Percentiles rank a stretch among this genome's conserved stretches.
Evolutionary conservation across 2,329 filamentous ascomycete species (phyloP).

Genomic region (Elsinoe batatas): DNA sequence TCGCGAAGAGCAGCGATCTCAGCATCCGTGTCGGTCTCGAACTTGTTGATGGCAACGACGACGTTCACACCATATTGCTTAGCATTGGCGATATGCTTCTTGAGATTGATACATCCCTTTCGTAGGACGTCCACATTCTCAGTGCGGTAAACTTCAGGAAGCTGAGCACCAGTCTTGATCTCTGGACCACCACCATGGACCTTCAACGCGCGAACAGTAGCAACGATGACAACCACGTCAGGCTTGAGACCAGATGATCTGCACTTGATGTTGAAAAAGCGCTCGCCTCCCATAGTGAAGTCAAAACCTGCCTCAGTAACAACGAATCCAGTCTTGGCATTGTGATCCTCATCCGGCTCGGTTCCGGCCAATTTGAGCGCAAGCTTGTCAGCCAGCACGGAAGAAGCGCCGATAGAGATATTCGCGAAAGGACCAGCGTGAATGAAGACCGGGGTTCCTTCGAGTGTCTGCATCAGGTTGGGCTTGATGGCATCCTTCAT

Average conservation of each 20-base stretch:
- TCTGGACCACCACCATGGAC: slow-evolving; percentile 95
- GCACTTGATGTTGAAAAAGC: slow-evolving; percentile 99
- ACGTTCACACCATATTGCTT: slow-evolving; percentile 84
- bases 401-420: slow-evolving; percentile 95
- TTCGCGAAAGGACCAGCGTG: slow-evolving; percentile 97
- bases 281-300: slow-evolving; percentile 98
- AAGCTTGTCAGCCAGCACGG: slow-evolving; percentile 87
- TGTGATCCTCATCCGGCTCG: slow-evolving; percentile 78
- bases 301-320: slow-evolving; percentile 97
- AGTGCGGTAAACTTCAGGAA: slow-evolving; percentile 80
- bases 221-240: slow-evolving; percentile 89
- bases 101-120: slow-evolving; percentile 83
- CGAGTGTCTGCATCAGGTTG: slow-evolving; percentile 95
- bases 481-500: slow-evolving; percentile 99
- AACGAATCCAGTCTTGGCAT: slow-evolving; percentile 78
- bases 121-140: slow-evolving; percentile 91
- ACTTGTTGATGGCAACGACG: slow-evolving; percentile 94
- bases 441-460: slow-evolving; percentile 94
- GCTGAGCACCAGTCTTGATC: slow-evolving; percentile 73
- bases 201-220: slow-evolving; percentile 90
- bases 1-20: slow-evolving; percentile 84
- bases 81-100: slow-evolving; percentile 90
- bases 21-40: slow-evolving; percentile 84
- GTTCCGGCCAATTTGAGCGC: slow-evolving; percentile 93
- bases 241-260: slow-evolving; percentile 85